These are phyloP conservation scores for Ophiostoma perfectum DNA, from an alignment of 2,329 filamentous ascomycete species.

Conservation along the genomic window DNA sequence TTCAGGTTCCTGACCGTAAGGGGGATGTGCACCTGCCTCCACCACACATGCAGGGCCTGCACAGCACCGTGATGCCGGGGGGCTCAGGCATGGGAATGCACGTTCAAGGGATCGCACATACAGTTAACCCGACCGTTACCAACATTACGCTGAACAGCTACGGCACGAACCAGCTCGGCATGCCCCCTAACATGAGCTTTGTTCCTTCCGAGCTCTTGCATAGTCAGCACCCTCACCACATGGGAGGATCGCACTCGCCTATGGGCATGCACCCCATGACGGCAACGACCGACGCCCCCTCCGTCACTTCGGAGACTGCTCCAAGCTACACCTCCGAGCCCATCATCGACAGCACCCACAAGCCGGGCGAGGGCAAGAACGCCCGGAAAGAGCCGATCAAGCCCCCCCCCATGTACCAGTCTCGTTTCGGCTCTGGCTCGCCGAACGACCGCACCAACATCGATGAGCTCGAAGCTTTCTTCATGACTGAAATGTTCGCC, in stretches of 20 bases:
- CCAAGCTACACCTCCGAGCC: not conserved
- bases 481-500: conserved; percentile 46
- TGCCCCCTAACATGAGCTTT: conserved; percentile 10
- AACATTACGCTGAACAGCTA: conserved; percentile 12
- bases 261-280: conserved; percentile 9
- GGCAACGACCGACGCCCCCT: not conserved
- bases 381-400: not conserved
- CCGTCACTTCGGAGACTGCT: conserved; percentile 1
- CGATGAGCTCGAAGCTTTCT: conserved; percentile 51
- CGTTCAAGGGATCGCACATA: not conserved
- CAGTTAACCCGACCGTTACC: not conserved
- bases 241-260: conserved; percentile 10
- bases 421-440: conserved; percentile 26
- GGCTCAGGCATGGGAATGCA: conserved; percentile 23
- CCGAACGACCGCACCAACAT: conserved; percentile 49
- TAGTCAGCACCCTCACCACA: not conserved
- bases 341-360: not conserved
- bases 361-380: conserved; percentile 3
- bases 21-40: conserved; percentile 34
- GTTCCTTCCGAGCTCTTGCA: not conserved
- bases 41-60: conserved; percentile 27
- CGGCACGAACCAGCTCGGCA: not conserved
- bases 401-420: not conserved
- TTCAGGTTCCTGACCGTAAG: conserved; percentile 51
- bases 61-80: conserved; percentile 19